Evolutionary conservation across 768 basidiomycete species (phyloP).

Genomic region (Podaxis rugospora): DNA sequence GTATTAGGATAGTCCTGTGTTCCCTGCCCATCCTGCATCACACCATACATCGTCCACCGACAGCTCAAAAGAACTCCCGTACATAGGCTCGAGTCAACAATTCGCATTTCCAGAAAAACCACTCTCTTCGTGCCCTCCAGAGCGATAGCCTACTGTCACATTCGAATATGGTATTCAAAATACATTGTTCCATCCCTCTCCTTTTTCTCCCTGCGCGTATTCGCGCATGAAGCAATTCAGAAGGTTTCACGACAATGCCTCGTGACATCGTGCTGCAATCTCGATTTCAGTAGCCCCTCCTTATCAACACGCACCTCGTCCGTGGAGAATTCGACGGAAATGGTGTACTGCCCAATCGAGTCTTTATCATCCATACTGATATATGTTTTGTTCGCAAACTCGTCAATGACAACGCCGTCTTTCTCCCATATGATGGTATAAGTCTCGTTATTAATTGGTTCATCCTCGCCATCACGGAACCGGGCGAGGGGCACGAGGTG

Average conservation of each 20-base stretch:
- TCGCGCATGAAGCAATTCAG: neutral
- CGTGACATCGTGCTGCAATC: constrained; percentile 19
- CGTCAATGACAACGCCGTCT: constrained; percentile 38
- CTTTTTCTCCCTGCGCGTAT: neutral
- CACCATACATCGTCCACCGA: neutral
- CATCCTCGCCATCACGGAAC: constrained; percentile 26
- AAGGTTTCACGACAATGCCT: neutral
- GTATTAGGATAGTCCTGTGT: neutral
- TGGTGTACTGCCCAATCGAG: constrained; percentile 37
- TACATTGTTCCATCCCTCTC: neutral
- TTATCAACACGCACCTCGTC: constrained; percentile 51
- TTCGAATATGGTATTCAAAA: neutral
- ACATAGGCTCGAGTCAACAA: neutral
- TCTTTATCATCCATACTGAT: constrained; percentile 34
- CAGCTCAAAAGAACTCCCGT: neutral
- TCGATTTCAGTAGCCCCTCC: constrained; percentile 22
- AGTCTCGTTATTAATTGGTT: constrained; percentile 24
- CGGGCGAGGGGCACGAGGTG: constrained; percentile 60
- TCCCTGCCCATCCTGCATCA: neutral
- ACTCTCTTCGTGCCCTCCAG: neutral
- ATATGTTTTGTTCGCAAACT: constrained; percentile 46
- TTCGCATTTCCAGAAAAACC: neutral
- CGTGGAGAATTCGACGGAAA: constrained; percentile 47
- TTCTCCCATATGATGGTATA: constrained; percentile 56
- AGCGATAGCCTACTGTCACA: neutral